Evolutionary conservation across 768 basidiomycete genomes (phyloP).

Genomic region (Phlebiopsis flavidoalba): DNA sequence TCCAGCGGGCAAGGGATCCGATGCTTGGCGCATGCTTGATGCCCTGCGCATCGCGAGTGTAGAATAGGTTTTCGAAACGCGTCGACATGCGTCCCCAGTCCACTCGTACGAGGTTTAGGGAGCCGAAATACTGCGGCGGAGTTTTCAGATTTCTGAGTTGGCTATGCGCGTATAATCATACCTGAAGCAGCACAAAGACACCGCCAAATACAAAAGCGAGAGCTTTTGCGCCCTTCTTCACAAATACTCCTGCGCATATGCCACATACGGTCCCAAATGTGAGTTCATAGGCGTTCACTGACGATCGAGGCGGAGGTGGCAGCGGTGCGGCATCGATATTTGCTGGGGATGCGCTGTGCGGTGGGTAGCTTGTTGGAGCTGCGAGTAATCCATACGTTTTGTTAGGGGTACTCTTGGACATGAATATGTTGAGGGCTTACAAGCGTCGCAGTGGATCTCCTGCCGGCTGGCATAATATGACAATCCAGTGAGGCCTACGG

Average conservation of each 20-base stretch:
- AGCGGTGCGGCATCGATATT: conserved; percentile 9
- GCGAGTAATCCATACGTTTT: background rate
- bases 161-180: conserved; percentile 21
- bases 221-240: conserved; percentile 89
- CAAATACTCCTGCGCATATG: conserved; percentile 85
- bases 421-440: conserved; percentile 27
- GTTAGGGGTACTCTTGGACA: background rate
- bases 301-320: conserved; percentile 62
- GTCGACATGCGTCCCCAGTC: conserved; percentile 69
- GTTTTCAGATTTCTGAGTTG: background rate
- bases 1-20: conserved; percentile 55
- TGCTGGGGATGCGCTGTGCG: background rate
- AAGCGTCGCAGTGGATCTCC: conserved; percentile 44
- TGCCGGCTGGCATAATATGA: conserved; percentile 29
- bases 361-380: background rate
- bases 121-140: conserved; percentile 66
- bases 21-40: conserved; percentile 57
- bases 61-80: conserved; percentile 71
- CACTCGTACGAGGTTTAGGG: conserved; percentile 64
- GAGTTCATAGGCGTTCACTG: conserved; percentile 75
- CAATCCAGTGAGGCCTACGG: conserved; percentile 39
- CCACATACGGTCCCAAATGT: conserved; percentile 87
- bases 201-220: conserved; percentile 87
- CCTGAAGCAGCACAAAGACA: conserved; percentile 87
- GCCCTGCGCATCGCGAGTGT: conserved; percentile 56